phyloP scores from a whole-genome alignment of 148 eudicot genomes.

The Vaccinium myrtillus region DNA sequence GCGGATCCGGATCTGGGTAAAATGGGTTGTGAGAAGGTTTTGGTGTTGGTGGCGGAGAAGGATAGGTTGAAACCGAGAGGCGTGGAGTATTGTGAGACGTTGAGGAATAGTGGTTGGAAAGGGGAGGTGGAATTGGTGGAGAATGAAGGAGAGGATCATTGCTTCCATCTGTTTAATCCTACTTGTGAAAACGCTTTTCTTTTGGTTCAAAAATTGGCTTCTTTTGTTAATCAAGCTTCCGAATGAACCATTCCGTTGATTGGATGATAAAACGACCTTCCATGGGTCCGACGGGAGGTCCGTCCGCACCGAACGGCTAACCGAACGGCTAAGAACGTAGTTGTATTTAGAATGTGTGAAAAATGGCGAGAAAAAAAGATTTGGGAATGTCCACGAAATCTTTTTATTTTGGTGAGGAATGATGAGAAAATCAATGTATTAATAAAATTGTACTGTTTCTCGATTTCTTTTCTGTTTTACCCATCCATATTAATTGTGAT shows the following conservation, averaged over 20 bases:
- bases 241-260: background rate
- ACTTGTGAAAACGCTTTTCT: background rate
- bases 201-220: slow-evolving; percentile 18
- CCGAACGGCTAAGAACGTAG: too few species aligned
- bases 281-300: too few species aligned
- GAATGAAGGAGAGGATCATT: slow-evolving; percentile 37
- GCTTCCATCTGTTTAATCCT: slow-evolving; percentile 28
- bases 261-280: too few species aligned
- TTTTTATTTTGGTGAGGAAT: too few species aligned
- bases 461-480: too few species aligned
- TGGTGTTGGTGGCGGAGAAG: slow-evolving; percentile 37
- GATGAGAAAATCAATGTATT: too few species aligned
- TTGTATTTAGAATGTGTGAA: too few species aligned
- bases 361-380: too few species aligned
- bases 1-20: slow-evolving; percentile 30
- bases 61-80: slow-evolving; percentile 35
- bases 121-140: slow-evolving; percentile 39
- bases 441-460: too few species aligned
- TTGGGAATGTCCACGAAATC: too few species aligned
- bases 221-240: slow-evolving; percentile 18
- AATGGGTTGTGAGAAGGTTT: slow-evolving; percentile 24
- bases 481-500: too few species aligned
- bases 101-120: slow-evolving; percentile 44
- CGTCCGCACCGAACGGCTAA: too few species aligned
- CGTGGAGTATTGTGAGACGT: slow-evolving; percentile 19